These are phyloP conservation scores for Purpureocillium lavendulum DNA, from an alignment of 2,329 filamentous ascomycete genomes.

Conservation along the genomic window DNA sequence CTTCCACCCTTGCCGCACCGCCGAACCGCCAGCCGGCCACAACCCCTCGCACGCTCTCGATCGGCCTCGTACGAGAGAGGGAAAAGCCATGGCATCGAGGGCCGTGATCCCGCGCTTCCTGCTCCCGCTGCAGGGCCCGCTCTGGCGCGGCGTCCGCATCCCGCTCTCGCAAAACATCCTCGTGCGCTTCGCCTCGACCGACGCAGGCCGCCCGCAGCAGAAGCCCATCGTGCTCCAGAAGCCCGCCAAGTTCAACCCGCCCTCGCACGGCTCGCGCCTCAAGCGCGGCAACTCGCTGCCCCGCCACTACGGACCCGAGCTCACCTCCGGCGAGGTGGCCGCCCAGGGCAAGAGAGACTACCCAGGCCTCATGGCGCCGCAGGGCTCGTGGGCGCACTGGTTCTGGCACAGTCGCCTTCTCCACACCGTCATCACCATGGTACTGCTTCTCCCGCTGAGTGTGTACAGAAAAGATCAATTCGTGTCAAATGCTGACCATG, in stretches of 20 bases:
- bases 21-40: too few relatives aligned
- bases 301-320: constrained; percentile 65
- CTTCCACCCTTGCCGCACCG: too few relatives aligned
- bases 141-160: constrained; percentile 40
- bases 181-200: constrained; percentile 24
- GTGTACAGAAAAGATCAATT: too few relatives aligned
- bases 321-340: constrained; percentile 56
- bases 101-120: constrained; percentile 57
- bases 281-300: constrained; percentile 45
- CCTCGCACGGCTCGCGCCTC: constrained; percentile 73
- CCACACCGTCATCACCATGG: constrained; percentile 78
- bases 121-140: constrained; percentile 50
- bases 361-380: constrained; percentile 80
- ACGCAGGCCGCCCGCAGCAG: constrained; percentile 19
- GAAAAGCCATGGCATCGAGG: constrained; percentile 33
- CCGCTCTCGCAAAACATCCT: constrained; percentile 24
- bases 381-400: constrained; percentile 75
- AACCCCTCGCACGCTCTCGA: too few relatives aligned
- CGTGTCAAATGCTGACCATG: too few relatives aligned
- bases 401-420: constrained; percentile 71
- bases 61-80: too few relatives aligned
- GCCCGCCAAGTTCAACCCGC: constrained; percentile 82
- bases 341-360: constrained; percentile 66
- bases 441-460: constrained; percentile 35
- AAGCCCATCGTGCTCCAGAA: constrained; percentile 72